These are phyloP conservation scores for Fraxinus cuspidata DNA, from an alignment of 257 asterid genomes.

Conservation along the genomic window DNA sequence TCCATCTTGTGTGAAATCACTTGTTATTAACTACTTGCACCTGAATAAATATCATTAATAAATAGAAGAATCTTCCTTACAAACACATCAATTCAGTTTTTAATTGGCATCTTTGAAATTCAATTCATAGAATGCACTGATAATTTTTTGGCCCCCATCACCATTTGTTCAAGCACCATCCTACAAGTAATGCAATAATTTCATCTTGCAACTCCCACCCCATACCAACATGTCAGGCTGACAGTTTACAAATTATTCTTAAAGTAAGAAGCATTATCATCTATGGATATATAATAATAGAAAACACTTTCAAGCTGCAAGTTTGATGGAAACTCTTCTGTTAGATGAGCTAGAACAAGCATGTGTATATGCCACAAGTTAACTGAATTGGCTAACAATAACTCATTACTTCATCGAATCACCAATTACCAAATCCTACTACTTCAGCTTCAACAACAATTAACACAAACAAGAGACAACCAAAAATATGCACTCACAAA, in stretches of 20 bases:
- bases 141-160: neutral
- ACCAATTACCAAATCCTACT: too few relatives aligned
- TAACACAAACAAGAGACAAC: too few relatives aligned
- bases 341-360: neutral
- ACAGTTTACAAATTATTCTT: neutral
- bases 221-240: conserved; percentile 13
- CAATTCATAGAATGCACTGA: neutral
- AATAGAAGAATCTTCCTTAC: neutral
- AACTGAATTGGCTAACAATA: conserved; percentile 14
- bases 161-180: neutral
- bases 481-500: too few relatives aligned
- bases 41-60: neutral
- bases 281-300: neutral
- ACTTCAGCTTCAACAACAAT: too few relatives aligned
- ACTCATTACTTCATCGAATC: conserved; percentile 12
- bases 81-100: neutral
- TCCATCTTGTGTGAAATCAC: neutral
- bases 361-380: neutral
- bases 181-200: neutral
- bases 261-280: conserved; percentile 2
- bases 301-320: neutral
- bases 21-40: neutral
- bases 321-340: neutral
- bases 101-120: neutral
- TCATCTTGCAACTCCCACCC: neutral